These are phyloP conservation scores for Pseudogymnoascus sp. DNA, from an alignment of 2,329 filamentous ascomycete species.

Conservation along the genomic window DNA sequence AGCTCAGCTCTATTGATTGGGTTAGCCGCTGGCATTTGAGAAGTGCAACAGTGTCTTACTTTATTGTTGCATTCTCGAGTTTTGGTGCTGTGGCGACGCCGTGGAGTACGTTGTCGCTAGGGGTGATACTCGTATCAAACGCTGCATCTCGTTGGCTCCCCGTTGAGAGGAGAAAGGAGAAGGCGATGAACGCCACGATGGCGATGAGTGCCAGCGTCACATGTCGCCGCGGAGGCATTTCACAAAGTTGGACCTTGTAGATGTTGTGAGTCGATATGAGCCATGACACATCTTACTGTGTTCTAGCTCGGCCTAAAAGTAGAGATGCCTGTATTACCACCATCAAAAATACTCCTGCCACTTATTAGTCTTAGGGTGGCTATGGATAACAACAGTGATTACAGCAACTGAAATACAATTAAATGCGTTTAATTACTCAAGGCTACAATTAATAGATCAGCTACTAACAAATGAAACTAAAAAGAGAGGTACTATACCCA, in stretches of 20 bases:
- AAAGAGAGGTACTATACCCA: too few relatives aligned
- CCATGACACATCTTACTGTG: neutral
- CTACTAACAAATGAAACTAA: too few relatives aligned
- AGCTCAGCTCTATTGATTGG: constrained; percentile 40
- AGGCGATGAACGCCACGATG: constrained; percentile 47
- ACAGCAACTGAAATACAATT: too few relatives aligned
- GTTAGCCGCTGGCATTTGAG: neutral
- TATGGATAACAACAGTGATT: too few relatives aligned
- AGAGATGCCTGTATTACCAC: neutral
- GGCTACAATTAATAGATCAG: too few relatives aligned
- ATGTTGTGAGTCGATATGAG: constrained; percentile 3
- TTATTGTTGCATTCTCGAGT: constrained; percentile 72
- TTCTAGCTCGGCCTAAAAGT: neutral
- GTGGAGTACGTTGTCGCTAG: constrained; percentile 40
- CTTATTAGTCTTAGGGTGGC: too few relatives aligned
- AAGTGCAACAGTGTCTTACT: constrained; percentile 39
- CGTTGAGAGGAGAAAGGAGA: constrained; percentile 45
- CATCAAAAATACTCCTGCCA: too few relatives aligned
- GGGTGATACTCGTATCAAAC: constrained; percentile 12
- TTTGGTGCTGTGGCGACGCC: constrained; percentile 71
- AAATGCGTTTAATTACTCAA: too few relatives aligned
- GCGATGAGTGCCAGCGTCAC: constrained; percentile 46
- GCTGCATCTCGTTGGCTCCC: constrained; percentile 15
- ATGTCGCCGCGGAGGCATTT: constrained; percentile 33
- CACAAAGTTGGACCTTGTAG: neutral